Evolutionary conservation across 2,329 filamentous ascomycete species (phyloP).

Genomic region (Didymella segeticola): DNA sequence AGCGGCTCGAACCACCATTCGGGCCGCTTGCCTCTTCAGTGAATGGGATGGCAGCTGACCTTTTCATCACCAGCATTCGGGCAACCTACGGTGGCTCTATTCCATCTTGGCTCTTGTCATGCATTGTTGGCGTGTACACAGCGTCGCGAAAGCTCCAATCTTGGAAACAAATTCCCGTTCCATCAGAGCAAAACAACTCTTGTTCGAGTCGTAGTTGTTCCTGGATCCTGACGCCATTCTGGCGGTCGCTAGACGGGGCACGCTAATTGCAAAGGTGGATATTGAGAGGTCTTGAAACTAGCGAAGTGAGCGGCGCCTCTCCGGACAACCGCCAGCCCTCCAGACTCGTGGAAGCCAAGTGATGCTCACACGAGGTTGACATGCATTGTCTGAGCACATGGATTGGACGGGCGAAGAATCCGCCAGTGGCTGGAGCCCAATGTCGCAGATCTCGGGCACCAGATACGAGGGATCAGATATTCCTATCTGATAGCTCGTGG

Average conservation of each 20-base stretch:
- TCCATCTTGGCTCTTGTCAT: conserved; percentile 17
- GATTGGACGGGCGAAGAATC: conserved; percentile 5
- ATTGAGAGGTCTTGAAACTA: conserved; percentile 12
- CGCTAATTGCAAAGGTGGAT: conserved; percentile 23
- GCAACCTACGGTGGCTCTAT: conserved; percentile 7
- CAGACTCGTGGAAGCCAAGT: conserved; percentile 21
- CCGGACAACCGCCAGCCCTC: conserved; percentile 9
- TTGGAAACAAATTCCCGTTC: neutral
- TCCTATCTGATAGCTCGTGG: conserved; percentile 5
- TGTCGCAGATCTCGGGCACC: conserved; percentile 36
- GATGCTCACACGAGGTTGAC: conserved; percentile 24
- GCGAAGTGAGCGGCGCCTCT: conserved; percentile 14
- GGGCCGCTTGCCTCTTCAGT: conserved; percentile 24
- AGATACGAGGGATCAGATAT: conserved; percentile 3
- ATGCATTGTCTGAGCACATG: conserved; percentile 9
- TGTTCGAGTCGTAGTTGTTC: conserved; percentile 17
- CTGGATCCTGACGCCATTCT: conserved; percentile 33
- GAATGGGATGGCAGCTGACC: conserved; percentile 29
- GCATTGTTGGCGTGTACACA: conserved; percentile 22
- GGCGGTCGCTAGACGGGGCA: conserved; percentile 28
- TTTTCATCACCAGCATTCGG: conserved; percentile 13
- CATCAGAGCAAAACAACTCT: neutral
- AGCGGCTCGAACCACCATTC: conserved; percentile 25
- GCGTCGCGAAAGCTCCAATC: conserved; percentile 1
- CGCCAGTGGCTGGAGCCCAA: conserved; percentile 22